These are phyloP conservation scores for Cornus suecica DNA, from an alignment of 148 eudicot species.

Conservation along the genomic window DNA sequence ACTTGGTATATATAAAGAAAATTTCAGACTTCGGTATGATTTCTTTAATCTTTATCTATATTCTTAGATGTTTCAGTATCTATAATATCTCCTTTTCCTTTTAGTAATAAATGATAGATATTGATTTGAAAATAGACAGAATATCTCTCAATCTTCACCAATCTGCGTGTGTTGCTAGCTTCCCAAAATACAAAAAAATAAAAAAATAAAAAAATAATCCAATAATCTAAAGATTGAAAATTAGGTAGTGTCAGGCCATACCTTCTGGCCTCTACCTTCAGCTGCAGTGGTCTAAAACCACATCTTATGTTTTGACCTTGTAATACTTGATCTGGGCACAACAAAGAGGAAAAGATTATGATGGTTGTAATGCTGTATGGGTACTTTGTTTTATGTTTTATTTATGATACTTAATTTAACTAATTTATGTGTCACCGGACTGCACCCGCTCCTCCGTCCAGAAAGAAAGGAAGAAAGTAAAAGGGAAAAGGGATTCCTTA, in stretches of 20 bases:
- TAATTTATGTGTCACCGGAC: background rate
- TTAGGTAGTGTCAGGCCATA: background rate
- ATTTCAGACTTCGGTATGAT: background rate
- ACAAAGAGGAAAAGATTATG: background rate
- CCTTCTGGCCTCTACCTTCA: conserved; percentile 1
- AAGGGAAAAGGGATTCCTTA: background rate
- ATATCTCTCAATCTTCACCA: background rate
- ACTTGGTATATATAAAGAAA: background rate
- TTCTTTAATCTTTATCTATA: background rate
- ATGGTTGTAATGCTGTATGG: background rate
- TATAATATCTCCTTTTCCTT: background rate
- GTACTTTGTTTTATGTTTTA: background rate
- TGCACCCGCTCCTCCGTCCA: no score
- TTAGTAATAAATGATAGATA: background rate
- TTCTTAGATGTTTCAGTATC: background rate
- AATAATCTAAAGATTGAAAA: background rate
- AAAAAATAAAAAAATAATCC: background rate
- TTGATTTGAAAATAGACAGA: background rate
- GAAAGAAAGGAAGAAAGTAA: background rate
- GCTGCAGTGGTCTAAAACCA: background rate
- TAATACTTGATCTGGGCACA: background rate
- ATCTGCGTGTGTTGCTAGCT: background rate
- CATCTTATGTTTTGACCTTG: background rate
- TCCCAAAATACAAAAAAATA: background rate
- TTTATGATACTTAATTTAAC: background rate